Percentiles rank a stretch among this genome's conserved stretches.
These are phyloP conservation scores for Stellera chamaejasme DNA, from an alignment of 345 rosid species.

Conservation along the genomic window DNA sequence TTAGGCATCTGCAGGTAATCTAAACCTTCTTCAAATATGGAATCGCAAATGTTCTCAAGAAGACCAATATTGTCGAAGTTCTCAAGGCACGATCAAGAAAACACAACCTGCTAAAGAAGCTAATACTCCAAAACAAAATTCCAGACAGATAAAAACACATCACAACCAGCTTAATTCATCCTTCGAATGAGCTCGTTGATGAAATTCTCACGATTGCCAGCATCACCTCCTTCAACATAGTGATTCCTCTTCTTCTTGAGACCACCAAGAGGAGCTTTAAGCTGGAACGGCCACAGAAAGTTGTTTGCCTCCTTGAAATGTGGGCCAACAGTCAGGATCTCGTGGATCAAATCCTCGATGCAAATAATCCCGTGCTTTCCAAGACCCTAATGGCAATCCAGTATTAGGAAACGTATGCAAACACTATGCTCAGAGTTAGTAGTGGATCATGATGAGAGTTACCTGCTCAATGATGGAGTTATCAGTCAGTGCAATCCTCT, in stretches of 20 bases:
- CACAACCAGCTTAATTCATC: slow-evolving; percentile 43
- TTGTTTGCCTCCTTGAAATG: slow-evolving; percentile 80
- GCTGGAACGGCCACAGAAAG: slow-evolving; percentile 81
- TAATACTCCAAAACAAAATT: no score
- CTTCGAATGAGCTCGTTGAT: slow-evolving; percentile 72
- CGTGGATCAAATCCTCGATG: slow-evolving; percentile 74
- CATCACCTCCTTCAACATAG: slow-evolving; percentile 86
- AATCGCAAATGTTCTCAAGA: no score
- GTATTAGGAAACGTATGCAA: not conserved
- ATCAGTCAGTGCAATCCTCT: slow-evolving; percentile 58
- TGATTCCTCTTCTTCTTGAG: slow-evolving; percentile 81
- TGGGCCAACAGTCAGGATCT: slow-evolving; percentile 83
- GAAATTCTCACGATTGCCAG: slow-evolving; percentile 72
- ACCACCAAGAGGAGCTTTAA: slow-evolving; percentile 76
- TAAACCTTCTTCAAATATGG: no score
- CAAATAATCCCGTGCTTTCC: slow-evolving; percentile 67
- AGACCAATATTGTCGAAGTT: no score
- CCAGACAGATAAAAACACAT: not conserved
- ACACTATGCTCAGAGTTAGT: not conserved
- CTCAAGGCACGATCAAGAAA: no score
- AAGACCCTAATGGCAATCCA: slow-evolving; percentile 25
- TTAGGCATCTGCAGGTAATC: no score
- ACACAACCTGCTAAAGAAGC: no score
- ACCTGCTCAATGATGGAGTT: slow-evolving; percentile 64
- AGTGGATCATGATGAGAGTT: not conserved